Conservation (phyloP, 805 yeast species). For the Myxozyma vanderwaltii region DNA sequence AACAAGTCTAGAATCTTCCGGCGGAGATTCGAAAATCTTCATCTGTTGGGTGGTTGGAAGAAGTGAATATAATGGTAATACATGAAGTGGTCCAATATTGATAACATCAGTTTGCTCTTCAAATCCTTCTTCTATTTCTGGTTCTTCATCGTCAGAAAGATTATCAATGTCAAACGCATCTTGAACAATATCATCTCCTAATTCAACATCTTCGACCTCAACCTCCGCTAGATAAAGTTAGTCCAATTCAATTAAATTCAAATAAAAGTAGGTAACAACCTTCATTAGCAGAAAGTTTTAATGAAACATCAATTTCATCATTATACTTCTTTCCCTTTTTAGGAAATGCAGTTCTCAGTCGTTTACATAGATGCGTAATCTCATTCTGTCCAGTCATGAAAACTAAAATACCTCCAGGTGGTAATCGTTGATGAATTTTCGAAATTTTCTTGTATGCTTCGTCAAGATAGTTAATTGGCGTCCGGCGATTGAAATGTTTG, state of each 20-base stretch:
- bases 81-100: slow-evolving; percentile 72
- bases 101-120: slow-evolving; percentile 58
- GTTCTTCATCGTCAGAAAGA: slow-evolving; percentile 44
- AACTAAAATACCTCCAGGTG: slow-evolving; percentile 90
- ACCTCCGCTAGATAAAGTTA: slow-evolving; percentile 36
- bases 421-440: slow-evolving; percentile 81
- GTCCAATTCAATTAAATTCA: not conserved
- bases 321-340: slow-evolving; percentile 43
- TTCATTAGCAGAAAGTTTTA: slow-evolving; percentile 36
- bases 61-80: slow-evolving; percentile 87
- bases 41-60: slow-evolving; percentile 94
- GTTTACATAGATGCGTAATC: slow-evolving; percentile 73
- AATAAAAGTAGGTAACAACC: slow-evolving; percentile 37
- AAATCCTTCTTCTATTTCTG: slow-evolving; percentile 60
- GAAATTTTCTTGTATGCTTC: slow-evolving; percentile 84
- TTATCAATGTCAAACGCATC: slow-evolving; percentile 35
- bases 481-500: slow-evolving; percentile 80
- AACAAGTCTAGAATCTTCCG: slow-evolving; percentile 81
- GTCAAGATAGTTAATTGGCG: slow-evolving; percentile 75
- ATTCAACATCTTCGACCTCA: slow-evolving; percentile 87
- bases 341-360: slow-evolving; percentile 69
- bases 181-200: slow-evolving; percentile 39
- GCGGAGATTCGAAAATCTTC: slow-evolving; percentile 86
- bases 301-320: slow-evolving; percentile 38
- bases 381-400: slow-evolving; percentile 96